Evolutionary conservation across 306 rosid species (phyloP).

Genomic region (Vigna nakashimae): DNA sequence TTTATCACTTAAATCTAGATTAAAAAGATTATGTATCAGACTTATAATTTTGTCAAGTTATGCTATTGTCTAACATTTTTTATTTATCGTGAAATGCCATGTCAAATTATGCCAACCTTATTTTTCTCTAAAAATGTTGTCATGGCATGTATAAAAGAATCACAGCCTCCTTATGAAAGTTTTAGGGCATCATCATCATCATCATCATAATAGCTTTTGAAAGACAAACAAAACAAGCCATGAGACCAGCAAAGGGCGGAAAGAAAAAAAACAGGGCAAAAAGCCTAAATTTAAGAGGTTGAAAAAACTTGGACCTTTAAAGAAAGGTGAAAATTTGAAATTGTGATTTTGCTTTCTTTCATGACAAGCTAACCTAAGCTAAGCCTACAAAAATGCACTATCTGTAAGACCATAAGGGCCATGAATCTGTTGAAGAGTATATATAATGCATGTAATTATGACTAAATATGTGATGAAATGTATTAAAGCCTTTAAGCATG

Average conservation of each 20-base stretch:
- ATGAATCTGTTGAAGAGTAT: conserved; percentile 20
- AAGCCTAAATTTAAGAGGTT: conserved; percentile 35
- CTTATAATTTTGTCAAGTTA: neutral
- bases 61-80: neutral
- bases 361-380: conserved; percentile 43
- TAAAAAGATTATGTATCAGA: neutral
- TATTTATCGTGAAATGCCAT: neutral
- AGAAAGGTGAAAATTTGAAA: conserved; percentile 10
- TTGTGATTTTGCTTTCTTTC: conserved; percentile 40
- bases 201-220: conserved; percentile 34
- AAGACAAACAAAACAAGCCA: conserved; percentile 32
- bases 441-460: conserved; percentile 29
- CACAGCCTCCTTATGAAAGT: conserved; percentile 22
- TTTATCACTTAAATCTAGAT: neutral
- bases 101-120: neutral
- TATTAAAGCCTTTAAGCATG: conserved; percentile 34
- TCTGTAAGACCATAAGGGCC: neutral
- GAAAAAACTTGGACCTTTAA: neutral
- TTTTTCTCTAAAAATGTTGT: neutral
- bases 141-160: neutral
- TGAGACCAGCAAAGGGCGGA: conserved; percentile 18
- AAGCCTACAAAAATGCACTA: neutral
- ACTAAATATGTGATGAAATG: conserved; percentile 21
- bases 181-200: conserved; percentile 36
- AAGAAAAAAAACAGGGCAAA: conserved; percentile 8